Evolutionary conservation across 305 asterid genomes (phyloP).

Genomic region (Solanum chacoense): DNA sequence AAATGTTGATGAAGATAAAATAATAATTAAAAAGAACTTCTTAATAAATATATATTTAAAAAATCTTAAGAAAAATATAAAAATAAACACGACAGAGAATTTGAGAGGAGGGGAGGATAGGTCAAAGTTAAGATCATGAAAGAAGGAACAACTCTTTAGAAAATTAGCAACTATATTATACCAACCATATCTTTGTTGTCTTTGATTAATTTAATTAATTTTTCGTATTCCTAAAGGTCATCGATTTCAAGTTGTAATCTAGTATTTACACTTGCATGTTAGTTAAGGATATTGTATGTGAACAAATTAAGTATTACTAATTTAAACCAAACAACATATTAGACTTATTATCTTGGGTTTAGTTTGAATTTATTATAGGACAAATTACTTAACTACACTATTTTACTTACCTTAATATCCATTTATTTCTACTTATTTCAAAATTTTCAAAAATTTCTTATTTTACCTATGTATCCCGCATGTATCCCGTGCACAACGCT

Average conservation of each 20-base stretch:
- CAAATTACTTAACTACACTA: too few relatives aligned
- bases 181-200: background rate
- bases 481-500: too few relatives aligned
- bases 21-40: background rate
- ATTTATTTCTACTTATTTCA: too few relatives aligned
- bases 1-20: background rate
- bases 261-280: background rate
- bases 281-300: background rate
- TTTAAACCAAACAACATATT: background rate
- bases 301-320: background rate
- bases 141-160: background rate
- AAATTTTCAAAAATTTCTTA: too few relatives aligned
- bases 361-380: background rate
- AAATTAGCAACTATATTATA: background rate
- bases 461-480: too few relatives aligned
- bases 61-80: background rate
- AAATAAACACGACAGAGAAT: background rate
- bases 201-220: background rate
- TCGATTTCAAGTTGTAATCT: background rate
- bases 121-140: background rate
- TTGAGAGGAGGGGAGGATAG: background rate
- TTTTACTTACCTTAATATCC: too few relatives aligned
- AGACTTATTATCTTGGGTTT: background rate
- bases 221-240: background rate
- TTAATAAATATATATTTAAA: background rate